Base-by-base conservation (phyloP, 768 basidiomycete genomes). In the Daedaleopsis sinensis region DNA sequence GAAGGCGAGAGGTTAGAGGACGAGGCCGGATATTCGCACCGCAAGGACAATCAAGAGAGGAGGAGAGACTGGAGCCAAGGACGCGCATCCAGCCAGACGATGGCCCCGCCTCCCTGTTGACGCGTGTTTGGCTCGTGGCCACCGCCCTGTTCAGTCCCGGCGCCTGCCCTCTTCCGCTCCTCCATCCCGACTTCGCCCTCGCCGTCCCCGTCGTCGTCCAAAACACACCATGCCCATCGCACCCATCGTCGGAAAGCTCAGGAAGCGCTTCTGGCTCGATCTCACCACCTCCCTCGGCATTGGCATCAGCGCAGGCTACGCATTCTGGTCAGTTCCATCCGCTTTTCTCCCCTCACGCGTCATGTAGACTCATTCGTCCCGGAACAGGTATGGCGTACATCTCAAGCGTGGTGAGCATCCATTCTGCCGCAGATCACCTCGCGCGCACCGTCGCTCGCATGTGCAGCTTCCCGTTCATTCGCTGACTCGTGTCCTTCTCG, bases 231-330 rank as follows among this genome's bases (percentile, higher is more conserved):
- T 94, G 91, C 75, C 91, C 71, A 90, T 96, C 73, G 89, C 92
- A 63, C 94, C 94, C 68, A 94, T 96, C 76, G 91, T 91, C 54
- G 94, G 94, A 74, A 94, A 86, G 79, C 90, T 96, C 79, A 91
- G 94, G 80, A 96, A 96, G 79, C 82, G 87, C 70, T 86, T 96
- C 77, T 92, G 92, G 86, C 85, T 93, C 64, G 95, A 97, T 73
- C 68, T 96, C 64, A 80, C 85, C 50, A 80, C 84, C 68, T 83
- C 85, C 42, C 72, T 96, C 47, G 94, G 91, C 67, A 84, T 96
- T 54, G 94, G 94, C 27, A 65, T 88, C 57, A 79, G 85, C 51
- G 79, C 82, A 12, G 94, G 84, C 36, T 96, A 93, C 70, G 83
- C 83, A 3, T 97, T 84, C 79, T 97, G 94, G 94, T 95, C 63